A percentile compares a stretch with the other conserved stretches of the same genome.
These are phyloP conservation scores for Skeletonema tropicum DNA, from an alignment of 108 stramenopile genomes.

Conservation along the genomic window DNA sequence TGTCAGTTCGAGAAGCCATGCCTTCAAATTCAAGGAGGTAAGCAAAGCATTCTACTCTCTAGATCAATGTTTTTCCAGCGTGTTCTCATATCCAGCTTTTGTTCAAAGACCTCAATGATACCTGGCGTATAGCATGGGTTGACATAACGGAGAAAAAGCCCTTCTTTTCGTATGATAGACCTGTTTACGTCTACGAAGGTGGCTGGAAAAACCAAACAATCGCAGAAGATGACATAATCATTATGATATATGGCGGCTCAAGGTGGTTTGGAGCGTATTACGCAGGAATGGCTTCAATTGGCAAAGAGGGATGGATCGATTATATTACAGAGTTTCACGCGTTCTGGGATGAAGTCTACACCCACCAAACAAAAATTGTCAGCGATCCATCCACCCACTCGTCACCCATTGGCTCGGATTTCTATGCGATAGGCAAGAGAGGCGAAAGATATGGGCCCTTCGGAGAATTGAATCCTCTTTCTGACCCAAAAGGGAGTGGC, in stretches of 20 bases:
- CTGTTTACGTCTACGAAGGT: constrained; percentile 14
- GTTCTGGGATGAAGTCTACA: constrained; percentile 31
- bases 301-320: not conserved
- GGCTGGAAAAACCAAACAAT: not conserved
- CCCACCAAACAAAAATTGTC: constrained; percentile 7
- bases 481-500: constrained; percentile 11
- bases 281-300: not conserved
- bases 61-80: not conserved
- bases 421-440: constrained; percentile 10
- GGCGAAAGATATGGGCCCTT: constrained; percentile 20
- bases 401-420: constrained; percentile 20
- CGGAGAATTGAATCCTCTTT: constrained; percentile 14
- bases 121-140: not conserved
- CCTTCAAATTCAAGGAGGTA: constrained; percentile 16
- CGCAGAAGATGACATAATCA: not conserved
- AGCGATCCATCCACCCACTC: constrained; percentile 27
- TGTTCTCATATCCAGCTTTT: not conserved
- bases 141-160: not conserved
- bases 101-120: not conserved
- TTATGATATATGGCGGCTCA: constrained; percentile 21
- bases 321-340: constrained; percentile 26
- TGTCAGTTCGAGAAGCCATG: constrained; percentile 32
- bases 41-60: not conserved
- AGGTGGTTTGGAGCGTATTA: constrained; percentile 20
- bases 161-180: constrained; percentile 21